Evolutionary conservation across 140 eudicot species (phyloP), one percentile per base, ranked within the genome.

Genomic region (Eryngium alpinum): DNA sequence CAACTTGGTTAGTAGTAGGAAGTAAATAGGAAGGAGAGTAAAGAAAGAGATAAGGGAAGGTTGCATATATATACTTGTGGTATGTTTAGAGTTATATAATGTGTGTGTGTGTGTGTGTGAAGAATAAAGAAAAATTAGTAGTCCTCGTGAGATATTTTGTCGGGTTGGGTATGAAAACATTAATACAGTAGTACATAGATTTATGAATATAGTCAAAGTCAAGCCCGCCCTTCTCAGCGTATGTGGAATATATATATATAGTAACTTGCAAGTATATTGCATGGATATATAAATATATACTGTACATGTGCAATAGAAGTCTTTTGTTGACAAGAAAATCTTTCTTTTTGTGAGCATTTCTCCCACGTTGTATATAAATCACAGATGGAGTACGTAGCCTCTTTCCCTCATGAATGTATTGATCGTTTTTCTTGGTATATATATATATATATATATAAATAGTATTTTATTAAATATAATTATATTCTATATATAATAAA

Each of bases 191-290:
- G 46, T 38, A 38, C 46, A 38, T 38, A 38, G 46, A 38, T 38
- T 38, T 38, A 38, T 38, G 46, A 38, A 75, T 24, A 4, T 24
- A 25, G 62, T 75, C 62, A 75, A 62, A 46, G 62, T 75, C 79
- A 75, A 75, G 63, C 38, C 79, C 79, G 79, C 63, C 79, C 33
- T 62, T 62, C 69, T 62, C 69, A 25, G 69, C n/a, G 69, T 60
- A 27, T 44, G n/a, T n/a, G n/a, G n/a, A n/a, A 12, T 73, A 1
- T 69, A 11, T 38, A 38, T 38, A 38, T 38, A 38, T 38, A n/a
- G n/a, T n/a, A n/a, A n/a, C n/a, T n/a, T n/a, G n/a, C n/a, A n/a
- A n/a, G n/a, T n/a, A n/a, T n/a, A n/a, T n/a, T n/a, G n/a, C n/a
- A n/a, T n/a, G n/a, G n/a, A 38, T 38, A 38, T 38, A 38, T 38